A percentile compares a stretch with the other conserved stretches of the same genome.
Conservation (phyloP, 257 asterid species). For the Fraxinus cuspidata region DNA sequence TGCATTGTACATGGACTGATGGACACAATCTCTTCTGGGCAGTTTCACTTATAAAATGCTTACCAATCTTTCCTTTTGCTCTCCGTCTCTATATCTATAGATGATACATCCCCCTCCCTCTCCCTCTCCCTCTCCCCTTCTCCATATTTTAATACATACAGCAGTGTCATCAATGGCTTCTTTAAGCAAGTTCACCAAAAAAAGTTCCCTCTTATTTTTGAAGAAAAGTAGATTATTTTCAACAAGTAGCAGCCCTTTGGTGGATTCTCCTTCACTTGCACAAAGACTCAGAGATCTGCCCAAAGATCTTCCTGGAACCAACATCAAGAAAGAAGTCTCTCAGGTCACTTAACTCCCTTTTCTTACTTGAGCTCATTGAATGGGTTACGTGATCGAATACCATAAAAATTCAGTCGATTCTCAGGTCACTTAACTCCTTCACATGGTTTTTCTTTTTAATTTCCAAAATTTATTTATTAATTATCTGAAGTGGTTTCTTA, state of each 20-base stretch:
- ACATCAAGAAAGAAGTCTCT: constrained; percentile 73
- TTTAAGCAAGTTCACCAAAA: constrained; percentile 44
- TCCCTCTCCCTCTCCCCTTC: neutral
- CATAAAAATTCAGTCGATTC: too few species aligned
- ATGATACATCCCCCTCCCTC: neutral
- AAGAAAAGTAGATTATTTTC: constrained; percentile 26
- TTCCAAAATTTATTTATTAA: too few species aligned
- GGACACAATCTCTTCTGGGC: neutral
- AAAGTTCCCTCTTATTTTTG: constrained; percentile 28
- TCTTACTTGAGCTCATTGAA: too few species aligned
- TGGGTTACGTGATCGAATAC: too few species aligned
- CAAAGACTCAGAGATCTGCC: constrained; percentile 82
- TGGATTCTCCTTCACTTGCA: constrained; percentile 54
- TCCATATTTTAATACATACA: too few species aligned
- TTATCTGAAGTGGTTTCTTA: too few species aligned
- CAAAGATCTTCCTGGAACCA: constrained; percentile 74
- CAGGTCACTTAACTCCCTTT: constrained; percentile 35
- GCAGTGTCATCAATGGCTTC: constrained; percentile 49
- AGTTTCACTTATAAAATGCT: constrained; percentile 19
- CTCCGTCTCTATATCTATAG: neutral
- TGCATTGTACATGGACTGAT: neutral
- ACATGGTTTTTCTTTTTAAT: too few species aligned
- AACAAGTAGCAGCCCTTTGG: constrained; percentile 32
- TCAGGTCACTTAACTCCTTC: too few species aligned
- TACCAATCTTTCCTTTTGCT: constrained; percentile 3